Percentiles rank a stretch among this genome's conserved stretches.
phyloP scores from a whole-genome alignment of 2,329 filamentous ascomycete genomes.

The Aspergillus thermomutatus region DNA sequence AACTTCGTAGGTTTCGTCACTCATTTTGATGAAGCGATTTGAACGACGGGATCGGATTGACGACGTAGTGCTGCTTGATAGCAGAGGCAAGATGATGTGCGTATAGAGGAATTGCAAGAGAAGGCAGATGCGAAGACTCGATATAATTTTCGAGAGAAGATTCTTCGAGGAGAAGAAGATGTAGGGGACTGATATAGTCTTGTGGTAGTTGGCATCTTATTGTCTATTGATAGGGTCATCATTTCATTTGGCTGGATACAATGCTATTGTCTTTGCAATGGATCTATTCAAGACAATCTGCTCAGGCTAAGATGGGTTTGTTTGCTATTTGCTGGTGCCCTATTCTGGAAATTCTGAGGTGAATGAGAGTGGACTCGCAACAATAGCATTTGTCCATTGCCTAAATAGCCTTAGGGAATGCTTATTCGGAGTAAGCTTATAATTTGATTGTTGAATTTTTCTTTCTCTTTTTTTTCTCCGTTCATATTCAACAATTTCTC shows the following conservation, averaged over 20 bases:
- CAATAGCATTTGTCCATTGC: neutral
- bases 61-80: neutral
- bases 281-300: neutral
- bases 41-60: constrained; percentile 6
- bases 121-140: neutral
- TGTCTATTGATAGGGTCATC: neutral
- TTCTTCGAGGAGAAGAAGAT: neutral
- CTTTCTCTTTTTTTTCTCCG: neutral
- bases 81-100: neutral
- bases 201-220: neutral
- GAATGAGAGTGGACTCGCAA: neutral
- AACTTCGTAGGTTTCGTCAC: constrained; percentile 19
- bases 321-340: neutral
- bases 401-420: neutral
- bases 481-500: neutral
- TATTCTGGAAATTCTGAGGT: constrained; percentile 1
- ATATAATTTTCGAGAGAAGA: neutral
- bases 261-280: neutral
- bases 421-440: neutral
- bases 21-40: constrained; percentile 8
- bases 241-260: neutral
- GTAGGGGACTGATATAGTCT: neutral
- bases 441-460: neutral
- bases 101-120: neutral
- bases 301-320: neutral